Base-by-base conservation (phyloP, 441 rosid genomes). In the Biscutella laevigata region DNA sequence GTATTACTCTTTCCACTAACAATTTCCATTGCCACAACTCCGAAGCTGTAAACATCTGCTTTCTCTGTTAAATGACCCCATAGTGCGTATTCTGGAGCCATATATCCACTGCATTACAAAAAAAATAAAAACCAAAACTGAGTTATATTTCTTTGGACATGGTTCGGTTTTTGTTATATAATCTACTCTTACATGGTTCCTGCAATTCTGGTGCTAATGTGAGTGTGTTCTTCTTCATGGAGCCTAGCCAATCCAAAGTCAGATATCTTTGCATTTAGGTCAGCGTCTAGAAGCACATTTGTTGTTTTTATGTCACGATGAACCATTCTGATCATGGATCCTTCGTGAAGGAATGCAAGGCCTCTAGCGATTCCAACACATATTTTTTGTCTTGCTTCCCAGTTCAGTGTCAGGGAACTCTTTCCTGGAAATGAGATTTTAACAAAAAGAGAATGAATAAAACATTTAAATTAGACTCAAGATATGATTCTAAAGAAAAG, bases 241-340 rank as follows among this genome's bases (percentile, higher is more conserved):
- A 75, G 76, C 62, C 67, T 72, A 40, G 83, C 80, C 69, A 78
- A 63, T 11, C 78, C 78, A 36, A 77, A 74, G 38, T 77, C 78
- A 0, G 78, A 74, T 67, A 74, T 74, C 28, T 77, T 77, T 8
- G 76, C 65, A 21, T 62, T 75, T 0, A 75, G 51, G 40, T 75
- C 52, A 1, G 48, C 19, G 22, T 75, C 77, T 21, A 78, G 77
- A 8, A 78, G 51, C 12, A 78, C 68, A 21, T 78, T 78, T 0
- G 73, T 41, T 11, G 72, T 71, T 64, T 78, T 78, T 13, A 75
- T 75, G 59, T 78, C 84, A 34, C 81, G 59, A 38, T 79, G 81
- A 52, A 79, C 74, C 62, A 79, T 71, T 26, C 64, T 71, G n/a
- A 76, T 59, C 22, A 45, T 21, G 0, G 81, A 76, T 56, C 74